Evolutionary conservation across 768 basidiomycete species (phyloP).

Genomic region (Tylopilus balloui): DNA sequence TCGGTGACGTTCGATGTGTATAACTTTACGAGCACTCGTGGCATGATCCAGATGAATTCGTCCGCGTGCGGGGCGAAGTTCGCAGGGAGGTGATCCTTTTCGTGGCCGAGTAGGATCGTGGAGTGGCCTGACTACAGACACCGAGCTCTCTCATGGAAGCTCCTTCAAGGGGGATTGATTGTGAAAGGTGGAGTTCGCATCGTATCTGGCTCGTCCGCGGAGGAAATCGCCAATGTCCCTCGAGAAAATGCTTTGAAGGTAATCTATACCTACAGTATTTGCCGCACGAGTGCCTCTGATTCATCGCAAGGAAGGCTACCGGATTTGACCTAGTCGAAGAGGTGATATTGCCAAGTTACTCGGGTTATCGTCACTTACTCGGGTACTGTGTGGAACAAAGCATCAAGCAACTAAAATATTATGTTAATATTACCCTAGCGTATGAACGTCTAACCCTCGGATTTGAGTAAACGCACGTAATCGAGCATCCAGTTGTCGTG

Average conservation of each 20-base stretch:
- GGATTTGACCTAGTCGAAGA: constrained; percentile 35
- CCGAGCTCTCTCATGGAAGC: constrained; percentile 13
- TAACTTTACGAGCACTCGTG: too few species aligned
- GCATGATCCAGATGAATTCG: constrained; percentile 34
- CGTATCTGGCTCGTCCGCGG: constrained; percentile 20
- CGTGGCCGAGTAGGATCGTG: constrained; percentile 19
- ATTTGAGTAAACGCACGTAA: too few species aligned
- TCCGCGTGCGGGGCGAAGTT: constrained; percentile 33
- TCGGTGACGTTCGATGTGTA: too few species aligned
- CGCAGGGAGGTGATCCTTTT: constrained; percentile 10
- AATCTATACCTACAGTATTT: constrained; percentile 39
- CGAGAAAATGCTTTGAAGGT: constrained; percentile 38
- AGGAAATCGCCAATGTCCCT: constrained; percentile 32
- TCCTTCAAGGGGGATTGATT: constrained; percentile 15
- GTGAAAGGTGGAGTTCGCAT: constrained; percentile 21
- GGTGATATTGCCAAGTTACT: constrained; percentile 30
- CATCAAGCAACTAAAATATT: too few species aligned
- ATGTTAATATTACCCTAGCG: too few species aligned
- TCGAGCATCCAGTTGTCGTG: too few species aligned
- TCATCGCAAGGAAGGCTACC: background rate
- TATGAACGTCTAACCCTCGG: too few species aligned
- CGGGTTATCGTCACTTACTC: too few species aligned
- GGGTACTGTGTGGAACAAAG: too few species aligned
- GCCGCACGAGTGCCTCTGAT: constrained; percentile 34
- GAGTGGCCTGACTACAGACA: constrained; percentile 10